A percentile compares a stretch with the other conserved stretches of the same genome.
phyloP scores from a whole-genome alignment of 2,329 filamentous ascomycete species.

The Penicillium sp. region DNA sequence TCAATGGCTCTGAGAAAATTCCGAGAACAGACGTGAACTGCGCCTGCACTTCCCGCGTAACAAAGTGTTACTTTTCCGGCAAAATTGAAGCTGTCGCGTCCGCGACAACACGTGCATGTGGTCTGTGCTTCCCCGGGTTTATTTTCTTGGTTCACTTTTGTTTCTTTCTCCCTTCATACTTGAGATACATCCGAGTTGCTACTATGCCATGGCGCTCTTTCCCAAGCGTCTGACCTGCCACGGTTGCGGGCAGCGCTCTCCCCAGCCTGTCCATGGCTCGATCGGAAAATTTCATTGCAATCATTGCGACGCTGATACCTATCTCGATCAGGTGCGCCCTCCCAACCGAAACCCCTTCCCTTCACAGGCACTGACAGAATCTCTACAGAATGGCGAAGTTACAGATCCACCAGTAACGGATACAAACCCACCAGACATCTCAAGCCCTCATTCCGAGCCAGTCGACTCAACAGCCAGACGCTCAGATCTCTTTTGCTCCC shows the following conservation, averaged over 20 bases:
- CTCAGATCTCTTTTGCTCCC: constrained; percentile 59
- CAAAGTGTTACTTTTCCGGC: constrained; percentile 1
- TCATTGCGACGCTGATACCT: constrained; percentile 80
- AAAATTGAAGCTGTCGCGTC: constrained; percentile 14
- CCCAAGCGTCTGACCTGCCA: constrained; percentile 62
- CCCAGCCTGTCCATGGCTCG: constrained; percentile 53
- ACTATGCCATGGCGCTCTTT: constrained; percentile 40
- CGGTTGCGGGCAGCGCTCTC: constrained; percentile 71
- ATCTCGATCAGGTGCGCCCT: constrained; percentile 69
- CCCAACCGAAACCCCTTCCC: neutral
- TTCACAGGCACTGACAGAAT: constrained; percentile 16
- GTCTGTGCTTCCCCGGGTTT: constrained; percentile 15
- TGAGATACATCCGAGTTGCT: constrained; percentile 5
- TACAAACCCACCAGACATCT: constrained; percentile 42
- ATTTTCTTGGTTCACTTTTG: constrained; percentile 9
- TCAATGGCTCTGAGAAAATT: neutral
- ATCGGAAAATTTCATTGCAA: constrained; percentile 66
- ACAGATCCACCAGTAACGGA: constrained; percentile 72
- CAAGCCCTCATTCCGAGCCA: constrained; percentile 45
- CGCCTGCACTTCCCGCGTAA: neutral
- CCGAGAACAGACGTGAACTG: neutral
- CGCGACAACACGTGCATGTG: constrained; percentile 19
- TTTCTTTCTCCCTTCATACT: constrained; percentile 11
- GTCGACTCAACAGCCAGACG: constrained; percentile 28
- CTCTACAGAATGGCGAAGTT: constrained; percentile 70